These are phyloP conservation scores for Serendipita sp. DNA, from an alignment of 768 basidiomycete species.

Conservation along the genomic window DNA sequence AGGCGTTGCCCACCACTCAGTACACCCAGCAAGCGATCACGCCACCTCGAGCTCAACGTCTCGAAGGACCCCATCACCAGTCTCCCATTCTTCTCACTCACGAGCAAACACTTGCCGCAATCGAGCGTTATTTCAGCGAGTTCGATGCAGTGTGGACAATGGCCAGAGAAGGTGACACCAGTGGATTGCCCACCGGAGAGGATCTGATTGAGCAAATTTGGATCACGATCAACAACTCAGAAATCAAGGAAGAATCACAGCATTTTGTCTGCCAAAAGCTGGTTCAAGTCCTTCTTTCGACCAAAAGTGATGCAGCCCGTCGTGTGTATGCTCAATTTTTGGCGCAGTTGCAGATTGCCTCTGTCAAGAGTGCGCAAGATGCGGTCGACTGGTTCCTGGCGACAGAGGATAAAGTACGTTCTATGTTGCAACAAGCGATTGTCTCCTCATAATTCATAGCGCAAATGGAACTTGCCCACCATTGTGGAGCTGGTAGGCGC, in stretches of 20 bases:
- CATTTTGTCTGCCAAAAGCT: conserved; percentile 73
- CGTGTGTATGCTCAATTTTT: conserved; percentile 82
- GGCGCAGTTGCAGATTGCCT: conserved; percentile 74
- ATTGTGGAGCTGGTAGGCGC: conserved; percentile 78
- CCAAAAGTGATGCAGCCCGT: conserved; percentile 72
- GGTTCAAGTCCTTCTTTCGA: conserved; percentile 60
- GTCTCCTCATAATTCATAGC: conserved; percentile 30
- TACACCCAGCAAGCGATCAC: not conserved
- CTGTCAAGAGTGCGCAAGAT: conserved; percentile 89
- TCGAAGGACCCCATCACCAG: not conserved
- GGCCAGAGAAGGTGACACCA: not conserved
- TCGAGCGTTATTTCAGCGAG: conserved; percentile 6
- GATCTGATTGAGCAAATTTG: conserved; percentile 5
- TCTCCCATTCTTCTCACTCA: not conserved
- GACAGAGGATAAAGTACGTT: conserved; percentile 82
- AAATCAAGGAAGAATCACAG: conserved; percentile 58
- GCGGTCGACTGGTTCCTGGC: conserved; percentile 93
- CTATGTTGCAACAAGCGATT: not conserved
- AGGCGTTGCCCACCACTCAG: not conserved
- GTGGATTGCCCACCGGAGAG: not conserved
- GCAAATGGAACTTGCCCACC: conserved; percentile 92
- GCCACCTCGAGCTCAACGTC: not conserved
- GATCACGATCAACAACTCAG: conserved; percentile 5
- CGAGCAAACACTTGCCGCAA: not conserved
- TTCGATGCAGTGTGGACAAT: conserved; percentile 2